These are phyloP conservation scores for Populus ilicifolia DNA, from an alignment of 345 rosid genomes.

Conservation along the genomic window DNA sequence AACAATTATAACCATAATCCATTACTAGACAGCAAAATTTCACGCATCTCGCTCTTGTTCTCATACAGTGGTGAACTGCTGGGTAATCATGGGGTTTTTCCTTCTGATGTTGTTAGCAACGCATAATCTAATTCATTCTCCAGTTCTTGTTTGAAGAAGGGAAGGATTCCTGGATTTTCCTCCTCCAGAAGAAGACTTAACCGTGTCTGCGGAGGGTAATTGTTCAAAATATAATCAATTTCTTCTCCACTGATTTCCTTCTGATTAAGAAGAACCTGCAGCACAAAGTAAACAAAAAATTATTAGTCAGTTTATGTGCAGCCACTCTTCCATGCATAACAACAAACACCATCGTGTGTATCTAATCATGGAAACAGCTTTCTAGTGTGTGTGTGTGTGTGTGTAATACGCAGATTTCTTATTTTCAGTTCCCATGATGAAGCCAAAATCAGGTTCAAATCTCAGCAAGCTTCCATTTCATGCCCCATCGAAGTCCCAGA, in stretches of 20 bases:
- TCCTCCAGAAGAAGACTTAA: conserved; percentile 57
- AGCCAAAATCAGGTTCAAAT: background rate
- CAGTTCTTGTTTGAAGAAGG: conserved; percentile 37
- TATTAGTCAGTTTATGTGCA: background rate
- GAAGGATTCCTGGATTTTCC: conserved; percentile 68
- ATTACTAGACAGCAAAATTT: background rate
- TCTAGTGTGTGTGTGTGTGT: too few relatives aligned
- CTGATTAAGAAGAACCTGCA: conserved; percentile 71
- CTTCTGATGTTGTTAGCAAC: conserved; percentile 34
- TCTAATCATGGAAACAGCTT: background rate
- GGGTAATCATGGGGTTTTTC: conserved; percentile 10
- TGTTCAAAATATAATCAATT: conserved; percentile 65
- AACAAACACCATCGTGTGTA: background rate
- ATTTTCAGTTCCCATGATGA: background rate
- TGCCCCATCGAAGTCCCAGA: background rate
- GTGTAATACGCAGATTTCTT: background rate
- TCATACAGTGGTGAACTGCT: background rate
- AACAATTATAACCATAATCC: too few relatives aligned
- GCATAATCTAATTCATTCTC: conserved; percentile 39
- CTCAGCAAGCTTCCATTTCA: background rate
- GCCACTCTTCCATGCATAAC: background rate
- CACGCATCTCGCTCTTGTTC: background rate
- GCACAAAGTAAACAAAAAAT: background rate
- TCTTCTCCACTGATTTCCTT: conserved; percentile 79
- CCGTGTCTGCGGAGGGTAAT: conserved; percentile 73